Evolutionary conservation across 768 basidiomycete genomes (phyloP).

Genomic region (Hypsizygus marmoreus): DNA sequence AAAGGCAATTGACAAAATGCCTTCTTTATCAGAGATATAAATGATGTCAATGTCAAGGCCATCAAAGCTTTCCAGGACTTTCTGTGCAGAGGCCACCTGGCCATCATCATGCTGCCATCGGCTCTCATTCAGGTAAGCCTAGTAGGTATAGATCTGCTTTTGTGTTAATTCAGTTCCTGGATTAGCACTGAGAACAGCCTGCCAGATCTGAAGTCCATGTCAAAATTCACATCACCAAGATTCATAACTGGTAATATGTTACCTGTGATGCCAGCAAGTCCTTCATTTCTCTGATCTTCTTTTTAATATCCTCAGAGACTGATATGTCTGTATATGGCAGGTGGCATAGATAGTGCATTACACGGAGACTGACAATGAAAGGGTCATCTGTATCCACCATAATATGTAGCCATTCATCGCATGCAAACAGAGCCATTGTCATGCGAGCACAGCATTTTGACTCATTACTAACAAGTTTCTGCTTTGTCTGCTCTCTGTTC

Average conservation of each 20-base stretch:
- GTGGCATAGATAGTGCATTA: slow-evolving; percentile 12
- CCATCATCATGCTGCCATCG: slow-evolving; percentile 2
- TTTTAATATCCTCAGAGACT: slow-evolving; percentile 2
- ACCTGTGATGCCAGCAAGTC: slow-evolving; percentile 9
- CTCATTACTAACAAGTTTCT: neutral
- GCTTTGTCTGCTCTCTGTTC: neutral
- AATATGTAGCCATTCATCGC: slow-evolving; percentile 12
- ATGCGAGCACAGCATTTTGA: slow-evolving; percentile 13
- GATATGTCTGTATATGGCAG: slow-evolving; percentile 7
- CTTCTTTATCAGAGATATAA: slow-evolving; percentile 1
- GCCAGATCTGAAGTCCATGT: slow-evolving; percentile 2
- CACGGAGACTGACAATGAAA: neutral
- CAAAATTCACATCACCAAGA: neutral
- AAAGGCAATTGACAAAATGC: slow-evolving; percentile 8
- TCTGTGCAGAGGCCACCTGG: slow-evolving; percentile 1
- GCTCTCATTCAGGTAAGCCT: slow-evolving; percentile 2
- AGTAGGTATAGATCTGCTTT: slow-evolving; percentile 5
- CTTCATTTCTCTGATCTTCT: slow-evolving; percentile 1
- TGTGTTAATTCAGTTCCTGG: slow-evolving; percentile 4
- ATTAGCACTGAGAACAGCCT: slow-evolving; percentile 1
- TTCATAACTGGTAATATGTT: neutral
- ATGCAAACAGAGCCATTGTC: slow-evolving; percentile 14
- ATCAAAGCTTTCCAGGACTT: neutral
- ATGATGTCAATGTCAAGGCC: neutral
- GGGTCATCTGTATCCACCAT: slow-evolving; percentile 6